Conservation (phyloP, 2,329 filamentous ascomycete genomes). For the Pestalotiopsis sp. region DNA sequence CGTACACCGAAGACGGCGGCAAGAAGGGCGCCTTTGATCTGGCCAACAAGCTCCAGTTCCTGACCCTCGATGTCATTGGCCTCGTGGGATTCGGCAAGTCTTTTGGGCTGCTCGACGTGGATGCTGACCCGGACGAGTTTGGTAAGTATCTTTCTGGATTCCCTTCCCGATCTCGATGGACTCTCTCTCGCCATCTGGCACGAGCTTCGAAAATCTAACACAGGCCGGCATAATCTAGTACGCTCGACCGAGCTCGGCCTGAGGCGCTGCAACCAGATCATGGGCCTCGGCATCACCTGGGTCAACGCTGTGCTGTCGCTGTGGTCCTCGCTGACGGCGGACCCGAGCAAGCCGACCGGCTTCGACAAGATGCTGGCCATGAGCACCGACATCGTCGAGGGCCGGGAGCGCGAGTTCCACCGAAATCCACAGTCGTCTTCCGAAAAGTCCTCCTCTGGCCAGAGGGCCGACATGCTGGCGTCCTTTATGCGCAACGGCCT, state of each 20-base stretch:
- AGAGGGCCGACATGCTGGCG: not conserved
- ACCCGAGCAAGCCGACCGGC: not conserved
- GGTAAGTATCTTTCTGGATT: conserved; percentile 35
- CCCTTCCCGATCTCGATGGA: too few relatives aligned
- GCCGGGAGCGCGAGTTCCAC: conserved; percentile 26
- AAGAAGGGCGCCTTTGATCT: conserved; percentile 39
- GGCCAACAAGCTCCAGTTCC: conserved; percentile 42
- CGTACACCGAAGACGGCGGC: conserved; percentile 34
- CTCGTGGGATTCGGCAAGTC: conserved; percentile 45
- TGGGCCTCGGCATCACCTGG: not conserved
- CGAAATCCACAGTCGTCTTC: not conserved
- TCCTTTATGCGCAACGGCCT: conserved; percentile 46
- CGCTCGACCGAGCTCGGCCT: conserved; percentile 28
- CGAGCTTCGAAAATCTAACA: not conserved
- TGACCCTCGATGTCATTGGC: conserved; percentile 52
- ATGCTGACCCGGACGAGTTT: conserved; percentile 45
- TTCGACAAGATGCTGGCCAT: conserved; percentile 26
- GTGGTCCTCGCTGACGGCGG: not conserved
- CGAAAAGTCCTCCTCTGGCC: conserved; percentile 17
- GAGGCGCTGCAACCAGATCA: conserved; percentile 20
- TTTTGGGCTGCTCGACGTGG: conserved; percentile 43
- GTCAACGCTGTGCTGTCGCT: not conserved
- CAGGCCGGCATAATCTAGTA: conserved; percentile 25
- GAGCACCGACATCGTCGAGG: conserved; percentile 13
- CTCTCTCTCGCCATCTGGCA: not conserved